Evolutionary conservation across 768 basidiomycete genomes (phyloP).

Genomic region (Gyrodon lividus): DNA sequence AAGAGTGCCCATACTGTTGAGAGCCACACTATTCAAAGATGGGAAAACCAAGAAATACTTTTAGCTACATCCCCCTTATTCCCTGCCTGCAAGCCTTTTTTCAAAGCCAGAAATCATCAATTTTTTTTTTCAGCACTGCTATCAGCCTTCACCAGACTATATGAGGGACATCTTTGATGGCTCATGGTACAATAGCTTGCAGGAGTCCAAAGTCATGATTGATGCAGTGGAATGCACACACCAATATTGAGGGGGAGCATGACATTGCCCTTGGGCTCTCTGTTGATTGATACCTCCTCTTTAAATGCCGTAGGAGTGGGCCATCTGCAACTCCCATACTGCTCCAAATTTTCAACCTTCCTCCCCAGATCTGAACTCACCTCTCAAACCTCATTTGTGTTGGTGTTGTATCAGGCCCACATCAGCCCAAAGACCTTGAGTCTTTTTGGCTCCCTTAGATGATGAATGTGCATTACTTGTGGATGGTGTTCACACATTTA

Average conservation of each 20-base stretch:
- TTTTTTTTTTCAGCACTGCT: too few species aligned
- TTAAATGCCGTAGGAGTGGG: not conserved
- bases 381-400: slow-evolving; percentile 30
- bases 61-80: too few species aligned
- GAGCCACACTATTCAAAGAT: too few species aligned
- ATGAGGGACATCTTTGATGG: too few species aligned
- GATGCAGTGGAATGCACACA: not conserved
- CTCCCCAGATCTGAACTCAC: not conserved
- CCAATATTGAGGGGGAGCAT: not conserved
- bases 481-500: slow-evolving; percentile 5
- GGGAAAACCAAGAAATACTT: too few species aligned
- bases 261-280: not conserved
- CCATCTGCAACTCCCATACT: not conserved
- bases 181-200: too few species aligned
- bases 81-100: too few species aligned
- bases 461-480: slow-evolving; percentile 15
- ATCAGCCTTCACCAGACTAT: too few species aligned
- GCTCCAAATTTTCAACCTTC: not conserved
- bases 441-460: slow-evolving; percentile 32
- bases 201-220: not conserved
- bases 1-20: too few species aligned
- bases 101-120: too few species aligned
- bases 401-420: slow-evolving; percentile 33
- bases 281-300: not conserved
- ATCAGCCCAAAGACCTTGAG: slow-evolving; percentile 32